Evolutionary conservation across 2,329 filamentous ascomycete species (phyloP).

Genomic region (Aphanocladium album): DNA sequence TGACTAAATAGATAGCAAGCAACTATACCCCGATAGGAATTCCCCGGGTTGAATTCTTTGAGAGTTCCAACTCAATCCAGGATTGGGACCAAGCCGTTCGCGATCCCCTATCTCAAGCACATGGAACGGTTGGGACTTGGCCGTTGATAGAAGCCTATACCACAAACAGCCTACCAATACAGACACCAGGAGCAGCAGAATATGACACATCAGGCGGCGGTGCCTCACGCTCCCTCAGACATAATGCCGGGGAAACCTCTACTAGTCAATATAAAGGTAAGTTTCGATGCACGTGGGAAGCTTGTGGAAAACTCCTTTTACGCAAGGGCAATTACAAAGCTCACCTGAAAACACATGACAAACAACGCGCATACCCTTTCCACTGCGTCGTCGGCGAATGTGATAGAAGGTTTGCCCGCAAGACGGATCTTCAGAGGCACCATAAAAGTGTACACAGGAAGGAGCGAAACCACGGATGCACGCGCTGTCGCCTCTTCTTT

Average conservation of each 20-base stretch:
- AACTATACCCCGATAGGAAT: not conserved
- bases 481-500: conserved; percentile 66
- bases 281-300: conserved; percentile 60
- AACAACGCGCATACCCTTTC: conserved; percentile 65
- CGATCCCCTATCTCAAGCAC: not conserved
- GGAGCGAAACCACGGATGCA: conserved; percentile 63
- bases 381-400: conserved; percentile 62
- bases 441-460: conserved; percentile 68
- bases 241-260: not conserved
- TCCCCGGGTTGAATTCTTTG: not conserved
- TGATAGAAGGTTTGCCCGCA: conserved; percentile 71
- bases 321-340: conserved; percentile 82
- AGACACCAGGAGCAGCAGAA: not conserved
- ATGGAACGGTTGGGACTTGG: too few species aligned
- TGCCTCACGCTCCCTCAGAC: not conserved
- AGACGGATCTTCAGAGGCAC: conserved; percentile 67
- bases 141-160: not conserved
- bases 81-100: not conserved
- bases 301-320: conserved; percentile 75
- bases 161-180: not conserved
- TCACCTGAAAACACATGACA: conserved; percentile 79
- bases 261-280: conserved; percentile 49
- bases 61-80: not conserved
- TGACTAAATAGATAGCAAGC: not conserved
- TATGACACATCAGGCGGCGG: not conserved